Evolutionary conservation across 2,329 filamentous ascomycete genomes (phyloP).

Genomic region (Colletotrichum lentis): DNA sequence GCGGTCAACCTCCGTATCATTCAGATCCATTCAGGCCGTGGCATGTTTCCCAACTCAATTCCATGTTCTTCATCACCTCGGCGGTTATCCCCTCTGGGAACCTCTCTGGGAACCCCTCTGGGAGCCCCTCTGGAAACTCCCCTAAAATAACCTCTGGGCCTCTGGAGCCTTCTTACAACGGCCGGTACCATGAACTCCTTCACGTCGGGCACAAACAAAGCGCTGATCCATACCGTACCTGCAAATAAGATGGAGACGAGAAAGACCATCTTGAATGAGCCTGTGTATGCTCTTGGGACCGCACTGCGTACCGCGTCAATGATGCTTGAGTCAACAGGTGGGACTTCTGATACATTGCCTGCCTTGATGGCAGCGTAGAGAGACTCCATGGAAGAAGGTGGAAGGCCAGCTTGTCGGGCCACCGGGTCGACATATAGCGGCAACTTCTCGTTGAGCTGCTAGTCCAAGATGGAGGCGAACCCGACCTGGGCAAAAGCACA

Average conservation of each 20-base stretch:
- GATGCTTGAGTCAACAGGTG: constrained; percentile 48
- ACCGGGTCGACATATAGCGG: constrained; percentile 48
- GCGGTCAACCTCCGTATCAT: not conserved
- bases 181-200: constrained; percentile 54
- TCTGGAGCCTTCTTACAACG: constrained; percentile 54
- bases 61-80: not conserved
- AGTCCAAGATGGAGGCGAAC: constrained; percentile 50
- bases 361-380: constrained; percentile 48
- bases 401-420: constrained; percentile 49
- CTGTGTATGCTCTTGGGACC: constrained; percentile 51
- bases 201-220: constrained; percentile 52
- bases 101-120: not conserved
- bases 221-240: constrained; percentile 46
- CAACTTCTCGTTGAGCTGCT: constrained; percentile 48
- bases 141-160: constrained; percentile 12
- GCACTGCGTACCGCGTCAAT: constrained; percentile 46
- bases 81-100: not conserved
- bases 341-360: constrained; percentile 46
- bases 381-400: constrained; percentile 44
- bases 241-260: constrained; percentile 52
- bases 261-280: constrained; percentile 56
- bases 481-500: constrained; percentile 50
- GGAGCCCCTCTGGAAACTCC: not conserved
- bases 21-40: not conserved
- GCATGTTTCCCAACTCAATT: not conserved